phyloP scores from a whole-genome alignment of 2,329 filamentous ascomycete species.

The Chrysoporthe deuterocubensis region DNA sequence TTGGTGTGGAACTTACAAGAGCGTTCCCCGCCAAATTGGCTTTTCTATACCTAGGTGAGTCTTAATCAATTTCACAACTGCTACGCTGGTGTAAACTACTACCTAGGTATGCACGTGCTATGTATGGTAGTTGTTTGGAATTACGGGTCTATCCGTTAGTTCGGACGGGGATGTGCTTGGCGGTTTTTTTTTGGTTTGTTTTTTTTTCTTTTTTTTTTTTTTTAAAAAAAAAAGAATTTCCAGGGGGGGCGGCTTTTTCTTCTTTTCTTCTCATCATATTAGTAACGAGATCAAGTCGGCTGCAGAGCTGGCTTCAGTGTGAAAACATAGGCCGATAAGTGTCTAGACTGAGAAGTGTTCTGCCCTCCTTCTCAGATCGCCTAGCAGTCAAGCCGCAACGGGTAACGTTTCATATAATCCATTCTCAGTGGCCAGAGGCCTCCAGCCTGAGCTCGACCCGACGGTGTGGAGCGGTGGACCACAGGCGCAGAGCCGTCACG shows the following conservation, averaged over 20 bases:
- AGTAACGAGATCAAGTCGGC: background rate
- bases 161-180: background rate
- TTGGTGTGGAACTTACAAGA: background rate
- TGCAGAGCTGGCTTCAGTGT: background rate
- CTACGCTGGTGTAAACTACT: background rate
- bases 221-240: too few species aligned
- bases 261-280: too few species aligned
- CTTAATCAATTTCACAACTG: background rate
- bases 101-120: background rate
- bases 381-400: background rate
- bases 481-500: background rate
- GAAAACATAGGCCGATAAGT: background rate
- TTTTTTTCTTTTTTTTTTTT: too few species aligned
- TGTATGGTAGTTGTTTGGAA: background rate
- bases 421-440: background rate
- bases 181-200: background rate
- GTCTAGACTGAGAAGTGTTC: too few species aligned
- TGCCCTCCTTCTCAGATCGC: too few species aligned
- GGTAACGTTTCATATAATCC: background rate
- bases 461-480: conserved; percentile 1
- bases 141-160: conserved; percentile 3
- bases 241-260: too few species aligned
- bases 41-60: background rate
- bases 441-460: background rate
- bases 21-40: background rate